Evolutionary conservation across 331 rosid species (phyloP), one percentile per base, ranked within the genome.

Genomic region (Quercus phellos): DNA sequence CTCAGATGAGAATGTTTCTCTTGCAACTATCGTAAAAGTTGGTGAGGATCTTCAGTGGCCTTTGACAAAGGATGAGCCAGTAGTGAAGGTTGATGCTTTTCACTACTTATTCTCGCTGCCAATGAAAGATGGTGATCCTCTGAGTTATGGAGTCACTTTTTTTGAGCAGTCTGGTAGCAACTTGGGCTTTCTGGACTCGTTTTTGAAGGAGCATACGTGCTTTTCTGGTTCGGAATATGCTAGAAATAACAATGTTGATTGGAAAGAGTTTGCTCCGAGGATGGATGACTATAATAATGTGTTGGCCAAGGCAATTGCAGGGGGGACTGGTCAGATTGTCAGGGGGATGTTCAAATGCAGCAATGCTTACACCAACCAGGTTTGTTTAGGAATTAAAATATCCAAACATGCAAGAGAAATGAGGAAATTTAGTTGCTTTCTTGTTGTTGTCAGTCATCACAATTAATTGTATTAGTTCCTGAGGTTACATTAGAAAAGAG

Each of bases 281-380:
- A 87, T 93, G 46, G 92, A 91, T 0, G 86, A 87, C 78, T 93
- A 93, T 68, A 93, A 93, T 38, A 87, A 86, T 56, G 75, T 93
- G 55, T 84, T 93, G 79, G 97, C 97, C 0, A 93, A 79, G 72
- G 95, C 97, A 1, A 91, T 93, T 84, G 98, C 97, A 1, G 93
- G 90, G 55, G 98, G 98, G 6, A 93, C 95, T 72, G 98, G 98
- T 30, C 98, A 93, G 84, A 90, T 93, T 78, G 93, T 93, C 34
- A 89, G 75, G 86, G 98, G 98, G 51, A 91, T 93, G 70, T 93
- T 93, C 79, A 83, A 67, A 79, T 93, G 95, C 18, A 90, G 87
- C 80, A 93, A 93, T 77, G 90, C 89, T 85, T 93, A 93, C 76
- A 61, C 92, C 59, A 91, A 91, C 81, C 92, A 93, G 98, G 98